Evolutionary conservation across 1,284 basidiomycete species (phyloP), one percentile per base, ranked within the genome.

Genomic region (Puccinia hordei): DNA sequence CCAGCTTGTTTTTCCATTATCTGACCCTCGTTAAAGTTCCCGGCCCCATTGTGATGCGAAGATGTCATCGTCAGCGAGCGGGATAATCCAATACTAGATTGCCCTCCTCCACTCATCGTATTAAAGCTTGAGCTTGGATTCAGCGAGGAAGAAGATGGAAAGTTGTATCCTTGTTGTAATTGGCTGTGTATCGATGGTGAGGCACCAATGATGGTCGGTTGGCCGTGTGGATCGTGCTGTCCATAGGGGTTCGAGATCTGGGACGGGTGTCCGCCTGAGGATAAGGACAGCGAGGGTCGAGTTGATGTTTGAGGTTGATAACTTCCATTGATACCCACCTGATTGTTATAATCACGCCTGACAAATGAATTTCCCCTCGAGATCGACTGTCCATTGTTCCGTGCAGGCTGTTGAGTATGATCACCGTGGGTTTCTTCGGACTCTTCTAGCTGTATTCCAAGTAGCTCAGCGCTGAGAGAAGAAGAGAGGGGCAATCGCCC

Each of bases 401-500:
- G 71, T 35, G 17, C 71, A 44, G 71, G 35, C n/a, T 73, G 27
- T 33, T 38, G 71, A 71, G 22, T 41, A 15, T 24, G 38, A 44
- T 27, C 51, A 59, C 22, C 53, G 38, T 59, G 49, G 38, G 2
- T 44, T 33, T 19, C 24, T 9, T 51, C 41, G 1, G 57, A 13
- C 17, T 61, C 59, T 33, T 38, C 35, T 49, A 10, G n/a, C 19
- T 17, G 35, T 24, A 41, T 41, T 41, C 38, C 69, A 13, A 46
- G 30, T 24, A 49, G 44, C 44, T 55, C 35, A 19, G 59, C n/a
- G 65, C 57, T 38, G 35, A 51, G 71, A 17, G 73, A 71, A 41
- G 83, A 68, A 46, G 83, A 82, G 44, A 84, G 69, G 8, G 82
- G 82, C 66, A 86, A 81, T 24, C 84, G 81, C 24, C 82, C 74